Evolutionary conservation across 768 basidiomycete species (phyloP).

Genomic region (Mycena metata): DNA sequence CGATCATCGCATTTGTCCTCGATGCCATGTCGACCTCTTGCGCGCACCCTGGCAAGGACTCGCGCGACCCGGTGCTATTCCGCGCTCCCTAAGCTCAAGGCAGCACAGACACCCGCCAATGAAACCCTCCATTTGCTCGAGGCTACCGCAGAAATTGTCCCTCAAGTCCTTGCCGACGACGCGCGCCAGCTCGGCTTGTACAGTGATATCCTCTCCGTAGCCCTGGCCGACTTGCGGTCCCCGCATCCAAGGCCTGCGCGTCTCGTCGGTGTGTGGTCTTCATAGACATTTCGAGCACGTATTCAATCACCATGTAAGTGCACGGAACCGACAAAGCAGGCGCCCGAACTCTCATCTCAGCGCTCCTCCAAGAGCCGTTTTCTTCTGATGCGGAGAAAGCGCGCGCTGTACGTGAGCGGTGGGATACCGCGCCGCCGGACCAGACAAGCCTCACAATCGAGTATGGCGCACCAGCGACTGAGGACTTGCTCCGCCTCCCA

Average conservation of each 20-base stretch:
- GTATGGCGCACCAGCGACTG: conserved; percentile 34
- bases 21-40: background rate
- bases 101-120: conserved; percentile 4
- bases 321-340: conserved; percentile 69
- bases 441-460: conserved; percentile 52
- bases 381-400: conserved; percentile 62
- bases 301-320: conserved; percentile 57
- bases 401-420: conserved; percentile 61
- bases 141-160: conserved; percentile 23
- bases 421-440: conserved; percentile 51
- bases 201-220: conserved; percentile 21
- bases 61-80: conserved; percentile 22
- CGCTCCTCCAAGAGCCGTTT: conserved; percentile 80
- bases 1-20: too few relatives aligned
- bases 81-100: conserved; percentile 27
- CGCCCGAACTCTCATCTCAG: conserved; percentile 72
- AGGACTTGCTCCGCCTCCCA: conserved; percentile 49
- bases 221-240: conserved; percentile 19
- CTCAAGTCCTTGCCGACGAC: conserved; percentile 24
- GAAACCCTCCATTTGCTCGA: conserved; percentile 26
- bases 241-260: conserved; percentile 23
- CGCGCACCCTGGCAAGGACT: background rate
- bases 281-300: background rate
- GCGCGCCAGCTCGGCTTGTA: conserved; percentile 13
- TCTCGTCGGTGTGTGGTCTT: conserved; percentile 30